Evolutionary conservation across 1,284 basidiomycete genomes (phyloP).

Genomic region (Cryptococcus sp.): DNA sequence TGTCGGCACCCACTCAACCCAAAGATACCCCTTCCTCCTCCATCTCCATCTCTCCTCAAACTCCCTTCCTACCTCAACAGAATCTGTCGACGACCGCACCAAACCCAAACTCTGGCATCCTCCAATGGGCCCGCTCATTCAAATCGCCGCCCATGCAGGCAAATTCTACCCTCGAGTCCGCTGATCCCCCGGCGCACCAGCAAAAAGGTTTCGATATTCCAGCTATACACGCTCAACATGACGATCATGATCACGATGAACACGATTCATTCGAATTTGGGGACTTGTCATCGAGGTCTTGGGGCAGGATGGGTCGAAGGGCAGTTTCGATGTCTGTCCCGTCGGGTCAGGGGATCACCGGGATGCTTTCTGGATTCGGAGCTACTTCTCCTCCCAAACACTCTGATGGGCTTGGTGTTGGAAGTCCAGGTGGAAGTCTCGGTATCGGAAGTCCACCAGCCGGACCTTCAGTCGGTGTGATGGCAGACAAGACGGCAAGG

Average conservation of each 20-base stretch:
- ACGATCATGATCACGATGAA: slow-evolving; percentile 27
- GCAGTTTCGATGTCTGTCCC: slow-evolving; percentile 28
- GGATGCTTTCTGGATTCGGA: slow-evolving; percentile 21
- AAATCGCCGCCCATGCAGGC: slow-evolving; percentile 6
- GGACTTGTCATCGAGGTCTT: slow-evolving; percentile 29
- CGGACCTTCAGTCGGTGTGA: slow-evolving; percentile 7
- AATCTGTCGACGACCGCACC: slow-evolving; percentile 7
- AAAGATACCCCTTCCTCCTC: slow-evolving; percentile 17
- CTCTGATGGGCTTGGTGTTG: background rate
- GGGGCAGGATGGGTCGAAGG: slow-evolving; percentile 26
- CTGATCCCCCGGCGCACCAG: slow-evolving; percentile 1
- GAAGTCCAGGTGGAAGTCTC: slow-evolving; percentile 1
- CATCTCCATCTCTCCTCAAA: slow-evolving; percentile 27
- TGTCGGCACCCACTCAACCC: background rate
- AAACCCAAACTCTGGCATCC: slow-evolving; percentile 1
- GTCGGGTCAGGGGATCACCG: slow-evolving; percentile 11
- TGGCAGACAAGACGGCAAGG: slow-evolving; percentile 39
- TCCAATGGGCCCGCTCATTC: slow-evolving; percentile 15
- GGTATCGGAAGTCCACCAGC: slow-evolving; percentile 1
- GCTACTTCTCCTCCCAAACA: slow-evolving; percentile 1
- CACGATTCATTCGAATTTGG: slow-evolving; percentile 40
- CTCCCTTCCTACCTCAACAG: slow-evolving; percentile 19
- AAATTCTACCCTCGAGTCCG: background rate
- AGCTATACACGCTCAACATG: slow-evolving; percentile 5
- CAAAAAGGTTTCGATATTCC: slow-evolving; percentile 11